These are phyloP conservation scores for Vachellia pachyceras DNA, from an alignment of 306 rosid species.

Conservation along the genomic window DNA sequence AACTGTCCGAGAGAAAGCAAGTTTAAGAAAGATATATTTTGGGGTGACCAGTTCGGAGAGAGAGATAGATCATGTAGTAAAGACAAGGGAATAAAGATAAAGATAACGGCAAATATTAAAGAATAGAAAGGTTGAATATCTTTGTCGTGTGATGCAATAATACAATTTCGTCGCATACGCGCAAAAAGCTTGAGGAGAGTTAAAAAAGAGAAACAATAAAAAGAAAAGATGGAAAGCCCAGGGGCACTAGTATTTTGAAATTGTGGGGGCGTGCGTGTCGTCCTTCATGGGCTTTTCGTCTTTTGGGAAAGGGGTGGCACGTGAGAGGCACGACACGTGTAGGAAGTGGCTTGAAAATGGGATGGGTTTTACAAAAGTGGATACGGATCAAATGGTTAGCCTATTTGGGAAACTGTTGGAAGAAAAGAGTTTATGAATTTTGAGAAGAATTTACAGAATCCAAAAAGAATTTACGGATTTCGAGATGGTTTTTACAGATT, in stretches of 20 bases:
- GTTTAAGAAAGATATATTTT: slow-evolving; percentile 46
- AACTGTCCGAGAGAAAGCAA: slow-evolving; percentile 49
- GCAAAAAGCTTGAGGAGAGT: background rate
- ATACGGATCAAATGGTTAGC: slow-evolving; percentile 49
- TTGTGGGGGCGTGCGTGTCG: no score
- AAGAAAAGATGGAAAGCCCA: slow-evolving; percentile 36
- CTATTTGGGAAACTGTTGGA: no score
- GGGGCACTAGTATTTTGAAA: slow-evolving; percentile 51
- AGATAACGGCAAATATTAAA: slow-evolving; percentile 38
- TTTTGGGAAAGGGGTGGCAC: slow-evolving; percentile 52
- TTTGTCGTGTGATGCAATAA: slow-evolving; percentile 53
- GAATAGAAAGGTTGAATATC: slow-evolving; percentile 50
- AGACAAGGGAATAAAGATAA: slow-evolving; percentile 42
- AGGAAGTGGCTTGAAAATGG: slow-evolving; percentile 43
- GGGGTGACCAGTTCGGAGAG: slow-evolving; percentile 29
- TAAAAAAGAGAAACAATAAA: background rate
- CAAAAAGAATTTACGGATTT: no score
- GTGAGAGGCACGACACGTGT: slow-evolving; percentile 58
- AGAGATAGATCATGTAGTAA: background rate
- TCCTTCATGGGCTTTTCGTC: slow-evolving; percentile 37
- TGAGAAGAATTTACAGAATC: no score
- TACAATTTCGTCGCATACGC: slow-evolving; percentile 47
- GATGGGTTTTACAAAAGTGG: slow-evolving; percentile 69
- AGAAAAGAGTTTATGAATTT: no score
- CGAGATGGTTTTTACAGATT: no score